Base-by-base conservation (phyloP, 2,329 filamentous ascomycete genomes). In the Colletotrichum somersetense region DNA sequence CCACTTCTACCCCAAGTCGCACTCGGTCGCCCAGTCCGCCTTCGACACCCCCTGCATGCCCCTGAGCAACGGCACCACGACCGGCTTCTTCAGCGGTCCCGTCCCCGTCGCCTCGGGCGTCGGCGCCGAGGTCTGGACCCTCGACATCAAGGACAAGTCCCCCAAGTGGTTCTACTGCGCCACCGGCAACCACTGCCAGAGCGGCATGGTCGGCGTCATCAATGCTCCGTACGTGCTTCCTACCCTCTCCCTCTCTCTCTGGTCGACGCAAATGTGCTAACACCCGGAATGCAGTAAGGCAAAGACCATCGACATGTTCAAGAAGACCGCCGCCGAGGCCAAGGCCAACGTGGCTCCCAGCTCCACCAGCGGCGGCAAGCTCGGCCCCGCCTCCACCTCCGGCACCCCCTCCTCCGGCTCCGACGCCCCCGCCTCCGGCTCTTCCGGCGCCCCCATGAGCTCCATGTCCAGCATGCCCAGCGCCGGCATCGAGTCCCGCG, bases 101-200 rank as follows among this genome's bases (percentile, higher is more conserved):
- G 81, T 74, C 3, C 48, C 40, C 3, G 80, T 83, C 10, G 71
- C 75, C 16, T 77, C 71, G 20, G 75, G 75, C 38, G 73, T 75
- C 35, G 65, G 68, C 44, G 46, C 67, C 11, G 67, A 76, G 33
- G 74, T 74, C 18, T 78, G 77, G 66, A 66, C 63, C 20, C 33
- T 75, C 65, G 8, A 75, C 14, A 40, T 74, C 30, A 75, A 86
- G 71, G 81, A 87, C 75, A 83, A 82, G 2, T 87, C 85, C 57
- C 89, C 90, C 1, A 86, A 91, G 71, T 92, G 90, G 89, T 87
- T 88, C 77, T 92, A 91, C 83, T 91, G 89, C 78, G 87, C 87
- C 20, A 87, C 90, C 71, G 84, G 76, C 46, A 85, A 82, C 69
- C 90, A 92, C 80, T 92, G 89, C 77, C 87, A 91, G 75, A 79